phyloP scores from a whole-genome alignment of 805 yeast genomes.

The Pichia thaimueangensis region DNA sequence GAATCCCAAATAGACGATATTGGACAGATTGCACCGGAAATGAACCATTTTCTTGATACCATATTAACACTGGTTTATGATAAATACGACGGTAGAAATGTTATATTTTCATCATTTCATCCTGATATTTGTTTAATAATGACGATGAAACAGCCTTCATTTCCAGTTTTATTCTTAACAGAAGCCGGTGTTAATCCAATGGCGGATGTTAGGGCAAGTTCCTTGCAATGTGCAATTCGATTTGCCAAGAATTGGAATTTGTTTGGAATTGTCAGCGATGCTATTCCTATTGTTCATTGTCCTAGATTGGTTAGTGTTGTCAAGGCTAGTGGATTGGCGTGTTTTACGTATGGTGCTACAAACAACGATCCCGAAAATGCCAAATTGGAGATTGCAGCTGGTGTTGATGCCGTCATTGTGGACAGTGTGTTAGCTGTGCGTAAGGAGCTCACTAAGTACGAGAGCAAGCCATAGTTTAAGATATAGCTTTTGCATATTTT shows the following conservation, averaged over 20 bases:
- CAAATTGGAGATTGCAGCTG: slow-evolving; percentile 80
- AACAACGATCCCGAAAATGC: slow-evolving; percentile 85
- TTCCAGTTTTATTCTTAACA: slow-evolving; percentile 84
- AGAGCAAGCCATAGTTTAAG: neutral
- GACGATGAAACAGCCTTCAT: slow-evolving; percentile 86
- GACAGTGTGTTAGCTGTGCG: slow-evolving; percentile 93
- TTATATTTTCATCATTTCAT: slow-evolving; percentile 87
- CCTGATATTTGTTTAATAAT: slow-evolving; percentile 86
- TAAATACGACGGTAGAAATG: slow-evolving; percentile 70
- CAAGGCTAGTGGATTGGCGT: slow-evolving; percentile 83
- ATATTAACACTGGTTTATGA: slow-evolving; percentile 76
- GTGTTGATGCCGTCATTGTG: slow-evolving; percentile 97
- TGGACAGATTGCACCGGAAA: slow-evolving; percentile 76
- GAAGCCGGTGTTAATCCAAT: slow-evolving; percentile 80
- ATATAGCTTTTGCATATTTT: too few species aligned
- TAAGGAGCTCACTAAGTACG: slow-evolving; percentile 51
- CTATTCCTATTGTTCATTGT: slow-evolving; percentile 77
- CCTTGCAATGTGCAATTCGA: slow-evolving; percentile 84
- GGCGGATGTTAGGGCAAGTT: slow-evolving; percentile 86
- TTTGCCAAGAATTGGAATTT: slow-evolving; percentile 89
- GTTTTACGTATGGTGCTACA: slow-evolving; percentile 82
- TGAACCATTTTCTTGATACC: slow-evolving; percentile 85
- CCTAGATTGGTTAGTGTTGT: slow-evolving; percentile 90
- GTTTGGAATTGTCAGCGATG: slow-evolving; percentile 87
- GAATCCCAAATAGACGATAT: slow-evolving; percentile 86